These are phyloP conservation scores for Pythium coloratum DNA, from an alignment of 352 stramenopile genomes.

Conservation along the genomic window DNA sequence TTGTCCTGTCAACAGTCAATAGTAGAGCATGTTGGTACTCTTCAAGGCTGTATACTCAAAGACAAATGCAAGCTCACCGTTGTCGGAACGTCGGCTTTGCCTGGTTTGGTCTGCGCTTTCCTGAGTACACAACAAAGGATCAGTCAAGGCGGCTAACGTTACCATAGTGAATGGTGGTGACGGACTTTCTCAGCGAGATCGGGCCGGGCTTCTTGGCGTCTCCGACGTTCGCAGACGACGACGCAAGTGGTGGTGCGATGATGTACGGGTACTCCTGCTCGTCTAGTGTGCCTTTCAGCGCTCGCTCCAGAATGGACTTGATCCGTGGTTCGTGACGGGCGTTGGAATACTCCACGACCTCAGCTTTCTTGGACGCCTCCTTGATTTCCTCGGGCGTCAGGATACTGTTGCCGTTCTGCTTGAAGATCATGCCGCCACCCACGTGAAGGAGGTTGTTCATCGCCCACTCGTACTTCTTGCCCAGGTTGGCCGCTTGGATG, in stretches of 20 bases:
- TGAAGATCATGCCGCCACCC: conserved; percentile 48
- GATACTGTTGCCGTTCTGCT: conserved; percentile 61
- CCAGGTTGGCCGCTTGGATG: conserved; percentile 81
- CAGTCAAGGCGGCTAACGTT: background rate
- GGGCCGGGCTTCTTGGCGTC: conserved; percentile 58
- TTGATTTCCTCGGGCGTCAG: conserved; percentile 67
- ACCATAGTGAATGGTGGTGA: background rate
- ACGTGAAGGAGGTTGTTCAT: conserved; percentile 74
- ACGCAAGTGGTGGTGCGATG: conserved; percentile 65
- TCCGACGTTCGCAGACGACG: conserved; percentile 27
- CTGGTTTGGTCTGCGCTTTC: conserved; percentile 20
- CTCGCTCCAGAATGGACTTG: conserved; percentile 57
- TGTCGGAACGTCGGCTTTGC: conserved; percentile 5
- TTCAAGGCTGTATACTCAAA: too few relatives aligned
- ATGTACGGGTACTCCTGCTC: conserved; percentile 81
- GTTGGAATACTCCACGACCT: conserved; percentile 75
- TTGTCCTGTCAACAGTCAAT: conserved; percentile 36
- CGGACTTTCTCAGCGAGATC: conserved; percentile 77
- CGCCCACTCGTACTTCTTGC: conserved; percentile 56
- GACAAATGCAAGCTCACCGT: background rate
- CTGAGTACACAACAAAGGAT: conserved; percentile 1
- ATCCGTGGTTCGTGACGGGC: conserved; percentile 75
- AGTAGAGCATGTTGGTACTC: background rate
- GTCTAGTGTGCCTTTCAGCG: conserved; percentile 62
- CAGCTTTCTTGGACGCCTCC: conserved; percentile 59